Evolutionary conservation across 768 basidiomycete species (phyloP).

Genomic region (Leccinellum luteum): DNA sequence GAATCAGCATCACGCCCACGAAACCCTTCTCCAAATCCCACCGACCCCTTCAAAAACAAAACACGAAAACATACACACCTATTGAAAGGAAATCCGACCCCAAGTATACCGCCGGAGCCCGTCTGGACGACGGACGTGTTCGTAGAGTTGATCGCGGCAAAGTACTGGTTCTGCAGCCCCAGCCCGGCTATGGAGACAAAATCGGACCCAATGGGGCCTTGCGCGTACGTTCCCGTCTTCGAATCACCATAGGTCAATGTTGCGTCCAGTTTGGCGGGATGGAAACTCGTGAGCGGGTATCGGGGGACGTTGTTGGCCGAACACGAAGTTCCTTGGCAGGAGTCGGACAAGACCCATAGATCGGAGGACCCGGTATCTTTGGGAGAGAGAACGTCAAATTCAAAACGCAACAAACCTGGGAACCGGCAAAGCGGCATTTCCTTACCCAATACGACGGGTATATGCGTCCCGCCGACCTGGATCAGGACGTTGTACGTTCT

Average conservation of each 20-base stretch:
- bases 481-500: conserved; percentile 67
- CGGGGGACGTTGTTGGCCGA: conserved; percentile 39
- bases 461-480: conserved; percentile 48
- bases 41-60: not conserved
- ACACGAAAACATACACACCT: conserved; percentile 42
- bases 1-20: not conserved
- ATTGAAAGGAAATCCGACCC: conserved; percentile 71
- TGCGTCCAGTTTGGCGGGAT: conserved; percentile 44
- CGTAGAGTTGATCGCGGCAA: conserved; percentile 67
- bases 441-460: conserved; percentile 61
- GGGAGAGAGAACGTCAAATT: conserved; percentile 1
- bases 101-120: conserved; percentile 65
- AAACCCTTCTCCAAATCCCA: not conserved
- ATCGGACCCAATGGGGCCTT: conserved; percentile 62
- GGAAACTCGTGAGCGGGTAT: conserved; percentile 51
- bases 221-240: conserved; percentile 62
- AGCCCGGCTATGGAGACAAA: conserved; percentile 53
- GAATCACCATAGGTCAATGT: conserved; percentile 70
- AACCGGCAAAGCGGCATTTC: not conserved
- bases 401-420: not conserved
- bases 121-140: conserved; percentile 59
- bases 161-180: conserved; percentile 47
- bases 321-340: conserved; percentile 43
- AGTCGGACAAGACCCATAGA: conserved; percentile 66
- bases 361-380: conserved; percentile 79